Conservation (phyloP, 805 yeast species). For the Saturnispora saitoi region DNA sequence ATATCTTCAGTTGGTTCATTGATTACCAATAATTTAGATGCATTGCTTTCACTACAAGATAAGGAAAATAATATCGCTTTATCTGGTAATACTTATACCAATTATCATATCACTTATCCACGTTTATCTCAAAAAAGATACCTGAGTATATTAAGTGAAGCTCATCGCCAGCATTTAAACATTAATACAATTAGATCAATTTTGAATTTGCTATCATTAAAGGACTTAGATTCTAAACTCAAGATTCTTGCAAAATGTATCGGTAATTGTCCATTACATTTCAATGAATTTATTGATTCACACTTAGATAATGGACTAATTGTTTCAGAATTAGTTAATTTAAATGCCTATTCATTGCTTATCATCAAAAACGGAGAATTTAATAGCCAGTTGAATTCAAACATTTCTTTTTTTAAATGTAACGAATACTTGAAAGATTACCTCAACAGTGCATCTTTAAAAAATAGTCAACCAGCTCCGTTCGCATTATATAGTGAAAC, state of each 20-base stretch:
- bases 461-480: neutral
- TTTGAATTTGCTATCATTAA: neutral
- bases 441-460: neutral
- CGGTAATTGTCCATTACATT: neutral
- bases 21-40: neutral
- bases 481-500: neutral
- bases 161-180: neutral
- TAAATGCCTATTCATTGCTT: slow-evolving; percentile 1
- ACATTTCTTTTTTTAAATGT: neutral
- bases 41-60: neutral
- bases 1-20: neutral
- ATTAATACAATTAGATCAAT: neutral
- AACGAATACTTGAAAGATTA: neutral
- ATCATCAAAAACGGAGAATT: neutral
- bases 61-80: neutral
- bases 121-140: neutral
- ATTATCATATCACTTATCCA: neutral
- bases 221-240: slow-evolving; percentile 4
- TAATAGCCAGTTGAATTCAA: neutral
- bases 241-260: neutral
- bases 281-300: neutral
- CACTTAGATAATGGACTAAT: neutral
- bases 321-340: slow-evolving; percentile 3
- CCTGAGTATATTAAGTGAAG: neutral
- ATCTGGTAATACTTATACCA: neutral